Base-by-base conservation (phyloP, 129 eudicot genomes). In the Ambrosia trifida region DNA sequence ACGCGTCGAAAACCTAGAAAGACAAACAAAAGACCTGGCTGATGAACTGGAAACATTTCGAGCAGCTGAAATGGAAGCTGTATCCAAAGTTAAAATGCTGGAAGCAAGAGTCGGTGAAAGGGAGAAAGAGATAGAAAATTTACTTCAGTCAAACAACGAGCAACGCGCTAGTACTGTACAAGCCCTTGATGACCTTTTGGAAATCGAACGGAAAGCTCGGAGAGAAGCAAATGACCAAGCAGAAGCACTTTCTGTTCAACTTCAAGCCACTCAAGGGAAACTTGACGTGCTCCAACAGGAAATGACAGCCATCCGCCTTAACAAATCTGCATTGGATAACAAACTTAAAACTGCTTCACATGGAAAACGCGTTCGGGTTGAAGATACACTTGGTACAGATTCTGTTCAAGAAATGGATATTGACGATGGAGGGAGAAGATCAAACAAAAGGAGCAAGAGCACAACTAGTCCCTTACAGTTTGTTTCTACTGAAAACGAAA, bases 151-250 rank as follows among this genome's bases (percentile, higher is more conserved):
- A 18, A 95, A 95, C 80, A 95, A 86, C 36, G 88, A 85, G 69
- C 96, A 95, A 73, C 80, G 97, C 64, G 84, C 88, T 18, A 80
- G 66, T 44, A 87, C 96, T 3, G 97, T 95, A 70, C 85, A 86
- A 59, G 94, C 81, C 41, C 97, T 95, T 3, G 93, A 90, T 76
- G 20, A 69, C 50, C 78, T 95, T 10, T 64, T 95, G 66, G 91
- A 86, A 71, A 86, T 84, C 1, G 99, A 95, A 43, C 89, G 99
- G 44, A 77, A 71, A 40, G 97, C 99, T 20, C 94, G 89, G 59
- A 85, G 89, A 13, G 97, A 90, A 64, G 97, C 97, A 11, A 95
- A 72, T 63, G 85, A 83, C 51, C 80, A 97, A 61, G 99, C 99
- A 0, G 99, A 95, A 78, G 90, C 91, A 38, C 91, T 95, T 9